These are phyloP conservation scores for Thraustochytrium sp. DNA, from an alignment of 352 stramenopile genomes.

Conservation along the genomic window DNA sequence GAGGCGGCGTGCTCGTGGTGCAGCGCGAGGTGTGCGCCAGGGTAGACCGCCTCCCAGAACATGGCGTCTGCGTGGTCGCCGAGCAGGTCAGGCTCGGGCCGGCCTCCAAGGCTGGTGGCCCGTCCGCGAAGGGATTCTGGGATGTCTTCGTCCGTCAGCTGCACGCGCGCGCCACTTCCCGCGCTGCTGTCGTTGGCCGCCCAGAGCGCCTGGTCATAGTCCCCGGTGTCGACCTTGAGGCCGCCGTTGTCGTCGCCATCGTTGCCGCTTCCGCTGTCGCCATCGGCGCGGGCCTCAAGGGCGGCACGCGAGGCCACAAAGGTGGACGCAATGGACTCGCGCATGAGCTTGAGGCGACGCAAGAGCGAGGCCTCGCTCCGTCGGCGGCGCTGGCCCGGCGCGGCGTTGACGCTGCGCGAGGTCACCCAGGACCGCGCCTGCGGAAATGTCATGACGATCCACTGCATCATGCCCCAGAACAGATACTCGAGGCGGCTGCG, in stretches of 20 bases:
- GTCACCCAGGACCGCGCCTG: background rate
- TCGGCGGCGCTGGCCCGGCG: background rate
- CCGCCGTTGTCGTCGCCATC: background rate
- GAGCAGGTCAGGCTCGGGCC: too few species aligned
- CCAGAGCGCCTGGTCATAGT: background rate
- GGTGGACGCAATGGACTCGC: background rate
- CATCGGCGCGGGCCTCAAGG: background rate
- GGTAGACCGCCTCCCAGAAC: background rate
- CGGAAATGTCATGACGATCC: background rate
- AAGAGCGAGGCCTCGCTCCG: too few species aligned
- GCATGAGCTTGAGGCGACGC: background rate
- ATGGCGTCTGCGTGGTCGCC: too few species aligned
- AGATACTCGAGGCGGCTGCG: background rate
- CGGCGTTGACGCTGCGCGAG: background rate
- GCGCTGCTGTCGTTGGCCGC: background rate
- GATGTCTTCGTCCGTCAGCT: background rate
- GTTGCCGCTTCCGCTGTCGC: background rate
- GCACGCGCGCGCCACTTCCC: background rate
- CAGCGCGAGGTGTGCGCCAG: background rate
- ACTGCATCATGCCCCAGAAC: constrained; percentile 29
- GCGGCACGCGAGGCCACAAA: background rate
- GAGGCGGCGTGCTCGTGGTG: too few species aligned
- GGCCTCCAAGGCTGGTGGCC: too few species aligned
- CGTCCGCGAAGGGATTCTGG: background rate
- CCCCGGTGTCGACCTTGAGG: background rate